Conservation (phyloP, 2,329 filamentous ascomycete genomes). For the Phialophora macrospora region DNA sequence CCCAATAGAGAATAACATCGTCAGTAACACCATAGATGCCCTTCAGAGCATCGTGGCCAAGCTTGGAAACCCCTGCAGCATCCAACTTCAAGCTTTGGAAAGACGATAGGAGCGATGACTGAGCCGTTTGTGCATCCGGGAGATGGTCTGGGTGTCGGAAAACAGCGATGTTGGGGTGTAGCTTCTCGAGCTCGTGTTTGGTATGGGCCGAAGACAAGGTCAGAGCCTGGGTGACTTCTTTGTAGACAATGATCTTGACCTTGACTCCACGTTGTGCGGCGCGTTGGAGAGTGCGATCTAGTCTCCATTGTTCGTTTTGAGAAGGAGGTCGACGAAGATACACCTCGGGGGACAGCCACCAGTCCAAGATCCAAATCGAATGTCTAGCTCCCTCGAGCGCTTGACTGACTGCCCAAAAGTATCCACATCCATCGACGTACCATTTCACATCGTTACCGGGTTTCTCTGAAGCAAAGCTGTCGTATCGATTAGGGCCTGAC, state of each 20-base stretch:
- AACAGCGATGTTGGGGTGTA: constrained; percentile 84
- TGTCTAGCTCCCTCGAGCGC: constrained; percentile 75
- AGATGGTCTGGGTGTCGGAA: constrained; percentile 90
- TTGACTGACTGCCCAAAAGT: constrained; percentile 81
- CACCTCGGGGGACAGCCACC: constrained; percentile 86
- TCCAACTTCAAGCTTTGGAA: constrained; percentile 62
- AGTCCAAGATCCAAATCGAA: constrained; percentile 80
- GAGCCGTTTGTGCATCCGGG: constrained; percentile 71
- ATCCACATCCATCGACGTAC: constrained; percentile 80
- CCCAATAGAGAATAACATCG: constrained; percentile 86
- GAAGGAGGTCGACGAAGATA: constrained; percentile 80
- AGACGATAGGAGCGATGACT: constrained; percentile 61
- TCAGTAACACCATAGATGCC: constrained; percentile 80
- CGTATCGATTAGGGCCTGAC: constrained; percentile 50
- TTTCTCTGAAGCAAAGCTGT: constrained; percentile 71
- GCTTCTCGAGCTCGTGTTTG: constrained; percentile 74
- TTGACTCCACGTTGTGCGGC: constrained; percentile 84
- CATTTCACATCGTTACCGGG: constrained; percentile 75
- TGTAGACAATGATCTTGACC: constrained; percentile 87
- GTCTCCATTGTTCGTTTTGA: constrained; percentile 78
- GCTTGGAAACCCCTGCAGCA: constrained; percentile 62
- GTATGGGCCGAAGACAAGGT: constrained; percentile 75
- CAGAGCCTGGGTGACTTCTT: constrained; percentile 82
- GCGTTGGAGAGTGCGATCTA: constrained; percentile 80
- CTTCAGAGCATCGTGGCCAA: constrained; percentile 75